phyloP scores from a whole-genome alignment of 371 early-diverging fungal genomes.

The Batrachochytrium dendrobatidis region DNA sequence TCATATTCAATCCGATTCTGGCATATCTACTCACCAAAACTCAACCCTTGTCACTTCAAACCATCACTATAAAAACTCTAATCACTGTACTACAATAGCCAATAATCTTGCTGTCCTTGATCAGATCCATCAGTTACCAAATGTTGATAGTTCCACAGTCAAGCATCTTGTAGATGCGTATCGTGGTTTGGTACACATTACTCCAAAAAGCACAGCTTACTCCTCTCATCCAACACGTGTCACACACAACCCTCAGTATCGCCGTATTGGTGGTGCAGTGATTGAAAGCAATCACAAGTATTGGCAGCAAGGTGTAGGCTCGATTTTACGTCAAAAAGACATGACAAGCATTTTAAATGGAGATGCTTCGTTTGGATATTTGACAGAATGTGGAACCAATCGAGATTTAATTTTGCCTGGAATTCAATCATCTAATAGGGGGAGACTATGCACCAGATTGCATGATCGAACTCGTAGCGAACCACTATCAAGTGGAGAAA shows the following conservation, averaged over 20 bases:
- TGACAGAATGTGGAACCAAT: no score
- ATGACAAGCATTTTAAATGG: not conserved
- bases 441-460: no score
- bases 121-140: not conserved
- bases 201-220: not conserved
- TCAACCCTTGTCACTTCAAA: no score
- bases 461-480: no score
- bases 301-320: not conserved
- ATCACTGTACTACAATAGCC: no score
- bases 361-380: no score
- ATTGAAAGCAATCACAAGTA: not conserved
- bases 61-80: no score
- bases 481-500: no score
- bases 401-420: no score
- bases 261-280: not conserved
- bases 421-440: no score
- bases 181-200: not conserved
- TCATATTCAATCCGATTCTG: no score
- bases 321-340: not conserved
- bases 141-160: not conserved
- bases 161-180: not conserved
- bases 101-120: not conserved
- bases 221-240: not conserved
- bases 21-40: no score
- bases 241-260: not conserved